A percentile compares a stretch with the other conserved stretches of the same genome.
phyloP scores from a whole-genome alignment of 345 rosid species.

The Acer yangbiense region DNA sequence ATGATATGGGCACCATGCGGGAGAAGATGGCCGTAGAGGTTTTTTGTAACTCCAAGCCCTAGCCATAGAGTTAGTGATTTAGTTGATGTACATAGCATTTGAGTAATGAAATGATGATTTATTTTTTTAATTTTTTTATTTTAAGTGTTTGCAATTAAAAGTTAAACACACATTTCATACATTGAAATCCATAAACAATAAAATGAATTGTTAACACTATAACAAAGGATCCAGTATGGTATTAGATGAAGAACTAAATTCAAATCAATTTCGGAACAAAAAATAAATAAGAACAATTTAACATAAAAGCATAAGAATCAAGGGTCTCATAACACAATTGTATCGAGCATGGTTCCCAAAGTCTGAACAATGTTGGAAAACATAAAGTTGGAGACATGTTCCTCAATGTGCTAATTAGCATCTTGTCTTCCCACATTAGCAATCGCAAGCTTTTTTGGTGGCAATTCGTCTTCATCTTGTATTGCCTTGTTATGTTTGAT shows the following conservation, averaged over 20 bases:
- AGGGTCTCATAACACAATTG: constrained; percentile 68
- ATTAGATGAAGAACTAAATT: not conserved
- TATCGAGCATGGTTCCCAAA: constrained; percentile 95
- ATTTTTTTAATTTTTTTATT: too few relatives aligned
- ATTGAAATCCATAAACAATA: not conserved
- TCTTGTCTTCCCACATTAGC: constrained; percentile 98
- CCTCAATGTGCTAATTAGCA: constrained; percentile 97
- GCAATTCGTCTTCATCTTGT: constrained; percentile 95
- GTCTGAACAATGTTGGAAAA: constrained; percentile 99
- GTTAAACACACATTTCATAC: too few relatives aligned
- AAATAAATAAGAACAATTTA: not conserved
- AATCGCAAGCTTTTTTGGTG: constrained; percentile 91
- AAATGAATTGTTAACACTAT: too few relatives aligned
- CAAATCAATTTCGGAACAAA: not conserved
- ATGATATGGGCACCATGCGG: too few relatives aligned
- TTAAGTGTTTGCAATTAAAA: too few relatives aligned
- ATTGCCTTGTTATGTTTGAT: constrained; percentile 91
- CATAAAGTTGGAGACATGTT: constrained; percentile 92
- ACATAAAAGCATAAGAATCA: constrained; percentile 1
- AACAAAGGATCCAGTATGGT: not conserved
- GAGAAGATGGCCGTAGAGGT: too few relatives aligned
- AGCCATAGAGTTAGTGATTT: too few relatives aligned
- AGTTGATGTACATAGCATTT: too few relatives aligned
- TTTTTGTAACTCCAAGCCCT: too few relatives aligned
- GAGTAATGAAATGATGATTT: too few relatives aligned